Evolutionary conservation across 2,329 filamentous ascomycete species (phyloP).

Genomic region (Fusarium mundagurra): DNA sequence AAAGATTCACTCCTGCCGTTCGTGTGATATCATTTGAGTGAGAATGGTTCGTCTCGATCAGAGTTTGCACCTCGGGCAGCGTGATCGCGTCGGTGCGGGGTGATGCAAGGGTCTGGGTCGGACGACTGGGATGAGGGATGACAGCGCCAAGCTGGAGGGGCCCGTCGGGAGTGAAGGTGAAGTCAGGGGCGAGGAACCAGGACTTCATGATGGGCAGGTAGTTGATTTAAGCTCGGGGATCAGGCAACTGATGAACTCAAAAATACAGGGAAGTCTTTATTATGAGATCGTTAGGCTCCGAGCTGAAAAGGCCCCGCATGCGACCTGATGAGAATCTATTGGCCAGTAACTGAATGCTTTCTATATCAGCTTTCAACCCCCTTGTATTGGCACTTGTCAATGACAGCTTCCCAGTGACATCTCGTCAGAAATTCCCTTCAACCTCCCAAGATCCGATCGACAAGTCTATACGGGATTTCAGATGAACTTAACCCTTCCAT

Average conservation of each 20-base stretch:
- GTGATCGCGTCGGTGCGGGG: background rate
- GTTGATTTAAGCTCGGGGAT: rapidly evolving
- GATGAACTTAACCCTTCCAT: background rate
- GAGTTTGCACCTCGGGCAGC: background rate
- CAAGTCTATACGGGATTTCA: background rate
- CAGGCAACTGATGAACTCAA: rapidly evolving
- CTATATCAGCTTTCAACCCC: rapidly evolving
- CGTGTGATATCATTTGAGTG: background rate
- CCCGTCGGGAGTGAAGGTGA: background rate
- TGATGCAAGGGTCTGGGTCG: background rate
- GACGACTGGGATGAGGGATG: background rate
- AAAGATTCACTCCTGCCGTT: background rate
- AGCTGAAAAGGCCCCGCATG: rapidly evolving
- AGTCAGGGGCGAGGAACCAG: background rate
- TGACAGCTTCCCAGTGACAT: rapidly evolving
- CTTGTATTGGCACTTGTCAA: rapidly evolving
- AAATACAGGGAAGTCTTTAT: rapidly evolving
- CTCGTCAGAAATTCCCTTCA: rapidly evolving
- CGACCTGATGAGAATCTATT: rapidly evolving
- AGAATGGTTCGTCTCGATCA: background rate
- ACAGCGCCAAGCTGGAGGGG: background rate
- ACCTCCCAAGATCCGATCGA: rapidly evolving
- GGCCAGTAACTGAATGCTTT: rapidly evolving
- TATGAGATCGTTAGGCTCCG: rapidly evolving
- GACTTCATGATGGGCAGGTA: background rate